phyloP scores from a whole-genome alignment of 2,329 filamentous ascomycete genomes.

The Ophiostoma sp. region DNA sequence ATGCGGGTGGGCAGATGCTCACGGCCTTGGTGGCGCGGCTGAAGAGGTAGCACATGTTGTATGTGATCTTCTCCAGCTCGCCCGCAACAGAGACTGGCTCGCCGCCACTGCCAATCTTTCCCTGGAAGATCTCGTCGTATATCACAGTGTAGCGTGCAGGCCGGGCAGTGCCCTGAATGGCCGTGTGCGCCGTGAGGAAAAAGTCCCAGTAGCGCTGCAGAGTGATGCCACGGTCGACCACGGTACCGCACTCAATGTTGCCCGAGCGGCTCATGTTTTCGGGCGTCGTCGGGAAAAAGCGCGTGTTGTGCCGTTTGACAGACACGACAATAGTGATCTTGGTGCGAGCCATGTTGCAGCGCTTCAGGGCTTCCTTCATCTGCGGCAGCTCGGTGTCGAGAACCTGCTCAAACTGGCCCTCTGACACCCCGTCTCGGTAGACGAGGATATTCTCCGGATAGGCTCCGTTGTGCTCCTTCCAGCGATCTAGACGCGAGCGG shows the following conservation, averaged over 20 bases:
- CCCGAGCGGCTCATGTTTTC: slow-evolving; percentile 43
- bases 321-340: slow-evolving; percentile 70
- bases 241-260: slow-evolving; percentile 71
- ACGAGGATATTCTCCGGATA: slow-evolving; percentile 72
- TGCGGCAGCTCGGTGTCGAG: slow-evolving; percentile 61
- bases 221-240: slow-evolving; percentile 80
- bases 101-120: slow-evolving; percentile 30
- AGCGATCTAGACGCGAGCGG: slow-evolving; percentile 58
- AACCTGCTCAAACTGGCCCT: slow-evolving; percentile 71
- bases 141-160: slow-evolving; percentile 80
- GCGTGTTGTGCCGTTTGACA: slow-evolving; percentile 82
- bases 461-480: slow-evolving; percentile 47
- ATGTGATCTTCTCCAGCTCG: slow-evolving; percentile 65
- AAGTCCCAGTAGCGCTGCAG: slow-evolving; percentile 75
- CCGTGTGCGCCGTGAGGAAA: slow-evolving; percentile 74
- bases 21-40: slow-evolving; percentile 85
- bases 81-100: slow-evolving; percentile 48
- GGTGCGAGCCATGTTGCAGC: slow-evolving; percentile 38
- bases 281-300: slow-evolving; percentile 67
- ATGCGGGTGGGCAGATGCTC: slow-evolving; percentile 79
- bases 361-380: slow-evolving; percentile 64
- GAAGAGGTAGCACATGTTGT: slow-evolving; percentile 76
- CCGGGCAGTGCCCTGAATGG: slow-evolving; percentile 58
- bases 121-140: slow-evolving; percentile 61
- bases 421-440: slow-evolving; percentile 85